A percentile compares a stretch with the other conserved stretches of the same genome.
Evolutionary conservation across 768 basidiomycete species (phyloP).

Genomic region (Rhodotorula babjevae): DNA sequence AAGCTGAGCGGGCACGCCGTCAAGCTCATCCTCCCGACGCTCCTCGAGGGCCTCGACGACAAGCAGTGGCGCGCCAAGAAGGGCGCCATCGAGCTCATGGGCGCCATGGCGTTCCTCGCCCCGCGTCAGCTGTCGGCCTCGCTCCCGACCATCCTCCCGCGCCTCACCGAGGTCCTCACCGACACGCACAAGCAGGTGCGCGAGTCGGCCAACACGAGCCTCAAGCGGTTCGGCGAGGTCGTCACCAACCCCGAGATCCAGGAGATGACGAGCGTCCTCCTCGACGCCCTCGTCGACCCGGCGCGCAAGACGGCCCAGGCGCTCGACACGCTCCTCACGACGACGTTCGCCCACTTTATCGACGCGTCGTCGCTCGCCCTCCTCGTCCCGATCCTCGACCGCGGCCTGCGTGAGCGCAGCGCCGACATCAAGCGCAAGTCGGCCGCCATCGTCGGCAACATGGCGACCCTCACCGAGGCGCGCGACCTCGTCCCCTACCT

Average conservation of each 20-base stretch:
- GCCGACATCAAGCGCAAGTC: constrained; percentile 94
- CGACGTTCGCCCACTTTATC: constrained; percentile 95
- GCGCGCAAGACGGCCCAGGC: constrained; percentile 76
- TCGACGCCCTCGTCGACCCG: constrained; percentile 94
- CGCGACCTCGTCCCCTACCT: constrained; percentile 94
- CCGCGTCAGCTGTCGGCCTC: constrained; percentile 90
- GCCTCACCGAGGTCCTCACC: constrained; percentile 87
- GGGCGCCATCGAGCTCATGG: constrained; percentile 91
- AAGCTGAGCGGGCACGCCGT: constrained; percentile 73
- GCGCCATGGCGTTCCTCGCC: constrained; percentile 98
- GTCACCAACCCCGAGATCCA: constrained; percentile 97
- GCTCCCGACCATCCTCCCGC: constrained; percentile 90
- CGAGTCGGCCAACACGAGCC: constrained; percentile 81
- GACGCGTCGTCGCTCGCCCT: constrained; percentile 93
- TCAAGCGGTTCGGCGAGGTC: constrained; percentile 98
- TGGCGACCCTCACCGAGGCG: constrained; percentile 79
- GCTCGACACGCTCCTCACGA: constrained; percentile 77
- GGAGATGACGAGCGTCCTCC: constrained; percentile 74
- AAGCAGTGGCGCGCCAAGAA: constrained; percentile 96
- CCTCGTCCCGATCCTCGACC: constrained; percentile 89
- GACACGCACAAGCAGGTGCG: constrained; percentile 97
- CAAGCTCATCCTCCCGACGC: constrained; percentile 84
- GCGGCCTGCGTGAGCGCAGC: constrained; percentile 83
- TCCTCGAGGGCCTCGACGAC: constrained; percentile 87
- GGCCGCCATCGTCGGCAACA: constrained; percentile 94